phyloP scores from a whole-genome alignment of 2,329 filamentous ascomycete genomes.

The Fusarium denticulatum region DNA sequence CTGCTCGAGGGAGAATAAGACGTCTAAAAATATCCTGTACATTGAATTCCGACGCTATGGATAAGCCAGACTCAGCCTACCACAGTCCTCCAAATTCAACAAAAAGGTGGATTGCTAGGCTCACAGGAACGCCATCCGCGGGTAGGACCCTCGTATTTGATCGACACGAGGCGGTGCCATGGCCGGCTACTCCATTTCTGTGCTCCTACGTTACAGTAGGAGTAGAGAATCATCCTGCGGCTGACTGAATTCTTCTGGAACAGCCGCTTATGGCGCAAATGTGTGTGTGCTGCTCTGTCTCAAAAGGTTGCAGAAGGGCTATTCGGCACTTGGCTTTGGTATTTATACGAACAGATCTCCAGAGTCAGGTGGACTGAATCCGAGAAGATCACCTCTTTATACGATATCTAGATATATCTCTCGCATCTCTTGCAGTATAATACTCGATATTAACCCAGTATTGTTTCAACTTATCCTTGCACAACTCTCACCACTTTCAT shows the following conservation, averaged over 20 bases:
- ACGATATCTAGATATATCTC: slow-evolving; percentile 1
- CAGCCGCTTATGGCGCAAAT: slow-evolving; percentile 14
- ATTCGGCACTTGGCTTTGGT: neutral
- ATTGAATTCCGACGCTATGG: slow-evolving; percentile 24
- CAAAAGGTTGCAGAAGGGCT: neutral
- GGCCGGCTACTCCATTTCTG: slow-evolving; percentile 20
- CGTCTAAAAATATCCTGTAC: slow-evolving; percentile 23
- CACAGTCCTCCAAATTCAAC: slow-evolving; percentile 6
- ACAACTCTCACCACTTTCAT: slow-evolving; percentile 1
- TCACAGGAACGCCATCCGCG: slow-evolving; percentile 26
- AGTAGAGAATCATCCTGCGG: neutral
- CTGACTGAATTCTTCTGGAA: slow-evolving; percentile 12
- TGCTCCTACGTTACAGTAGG: slow-evolving; percentile 15
- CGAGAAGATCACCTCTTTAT: slow-evolving; percentile 6
- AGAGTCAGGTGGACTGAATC: slow-evolving; percentile 1
- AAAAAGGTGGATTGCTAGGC: slow-evolving; percentile 27
- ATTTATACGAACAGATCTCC: slow-evolving; percentile 28
- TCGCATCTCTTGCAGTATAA: slow-evolving; percentile 1
- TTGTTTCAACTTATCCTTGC: neutral
- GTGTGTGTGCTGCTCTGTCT: slow-evolving; percentile 5
- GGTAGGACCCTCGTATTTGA: slow-evolving; percentile 33
- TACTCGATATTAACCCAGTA: neutral
- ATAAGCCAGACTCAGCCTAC: slow-evolving; percentile 9
- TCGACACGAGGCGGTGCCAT: slow-evolving; percentile 35
- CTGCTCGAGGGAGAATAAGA: neutral